Percentiles rank a stretch among this genome's conserved stretches.
phyloP scores from a whole-genome alignment of 2,329 filamentous ascomycete genomes.

The Monosporascus sp. region DNA sequence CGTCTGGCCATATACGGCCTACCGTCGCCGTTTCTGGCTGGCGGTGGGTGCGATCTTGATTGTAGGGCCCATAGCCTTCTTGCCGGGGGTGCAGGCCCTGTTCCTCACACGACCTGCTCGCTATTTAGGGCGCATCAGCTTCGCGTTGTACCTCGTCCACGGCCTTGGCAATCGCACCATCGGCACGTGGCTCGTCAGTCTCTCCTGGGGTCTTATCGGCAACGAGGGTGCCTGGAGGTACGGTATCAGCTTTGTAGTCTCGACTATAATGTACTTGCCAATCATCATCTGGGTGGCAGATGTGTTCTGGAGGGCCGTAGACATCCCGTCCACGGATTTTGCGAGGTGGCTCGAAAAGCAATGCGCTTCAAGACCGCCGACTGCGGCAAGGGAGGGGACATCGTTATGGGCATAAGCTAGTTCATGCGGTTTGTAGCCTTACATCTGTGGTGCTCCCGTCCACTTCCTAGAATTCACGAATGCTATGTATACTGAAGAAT shows the following conservation, averaged over 20 bases:
- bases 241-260: constrained; percentile 19
- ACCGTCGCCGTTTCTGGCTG: constrained; percentile 26
- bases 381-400: neutral
- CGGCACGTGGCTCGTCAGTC: constrained; percentile 19
- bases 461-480: too few species aligned
- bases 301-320: constrained; percentile 36
- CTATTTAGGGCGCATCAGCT: constrained; percentile 54
- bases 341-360: constrained; percentile 23
- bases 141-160: constrained; percentile 55
- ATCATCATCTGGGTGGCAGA: constrained; percentile 48
- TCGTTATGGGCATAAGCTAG: neutral
- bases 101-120: constrained; percentile 35
- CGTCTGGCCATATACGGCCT: constrained; percentile 24
- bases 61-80: constrained; percentile 22
- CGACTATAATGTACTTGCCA: constrained; percentile 20
- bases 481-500: too few species aligned
- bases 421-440: neutral
- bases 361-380: constrained; percentile 12
- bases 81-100: constrained; percentile 19
- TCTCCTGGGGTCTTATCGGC: constrained; percentile 28
- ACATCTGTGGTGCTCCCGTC: neutral
- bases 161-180: constrained; percentile 33
- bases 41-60: constrained; percentile 31
- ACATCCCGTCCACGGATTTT: constrained; percentile 22
- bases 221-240: constrained; percentile 23